Evolutionary conservation across 352 stramenopile genomes (phyloP).

Genomic region (Globisporangium splendens): DNA sequence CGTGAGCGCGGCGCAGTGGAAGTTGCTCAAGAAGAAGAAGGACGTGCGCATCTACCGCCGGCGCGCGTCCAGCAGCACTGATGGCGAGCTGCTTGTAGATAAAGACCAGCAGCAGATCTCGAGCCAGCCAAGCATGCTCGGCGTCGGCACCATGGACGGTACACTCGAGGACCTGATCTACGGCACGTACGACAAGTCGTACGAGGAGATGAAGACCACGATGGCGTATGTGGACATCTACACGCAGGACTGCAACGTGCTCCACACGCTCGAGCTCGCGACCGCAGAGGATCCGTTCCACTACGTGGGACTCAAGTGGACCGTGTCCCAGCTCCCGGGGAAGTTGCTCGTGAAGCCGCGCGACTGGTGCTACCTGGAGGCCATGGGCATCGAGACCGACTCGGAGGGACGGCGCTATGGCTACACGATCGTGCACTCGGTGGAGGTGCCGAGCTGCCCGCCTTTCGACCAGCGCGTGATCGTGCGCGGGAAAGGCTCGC

Average conservation of each 20-base stretch:
- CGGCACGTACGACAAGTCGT: constrained; percentile 33
- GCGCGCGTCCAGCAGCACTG: background rate
- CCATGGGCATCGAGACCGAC: constrained; percentile 43
- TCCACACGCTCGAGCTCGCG: constrained; percentile 37
- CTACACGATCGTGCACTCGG: constrained; percentile 44
- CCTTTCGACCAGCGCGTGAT: constrained; percentile 25
- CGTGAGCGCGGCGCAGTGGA: constrained; percentile 10
- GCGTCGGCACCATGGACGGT: constrained; percentile 37
- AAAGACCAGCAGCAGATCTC: constrained; percentile 1
- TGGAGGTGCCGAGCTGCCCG: constrained; percentile 38
- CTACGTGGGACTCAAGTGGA: constrained; percentile 54
- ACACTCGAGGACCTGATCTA: constrained; percentile 53
- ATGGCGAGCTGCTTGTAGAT: background rate
- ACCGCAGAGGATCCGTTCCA: constrained; percentile 38
- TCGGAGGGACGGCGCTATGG: constrained; percentile 25
- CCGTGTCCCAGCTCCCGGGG: constrained; percentile 29
- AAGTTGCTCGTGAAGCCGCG: constrained; percentile 19
- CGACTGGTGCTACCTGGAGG: constrained; percentile 36
- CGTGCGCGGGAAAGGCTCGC: constrained; percentile 30
- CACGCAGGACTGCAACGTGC: constrained; percentile 33
- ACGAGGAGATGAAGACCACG: constrained; percentile 39
- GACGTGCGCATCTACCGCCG: constrained; percentile 46
- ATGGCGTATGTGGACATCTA: constrained; percentile 28
- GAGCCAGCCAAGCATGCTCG: constrained; percentile 28
- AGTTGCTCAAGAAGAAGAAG: constrained; percentile 19